Evolutionary conservation across 192 early-diverging fungal genomes (phyloP), one percentile per base, ranked within the genome.

Genomic region (Piromyces sp.): DNA sequence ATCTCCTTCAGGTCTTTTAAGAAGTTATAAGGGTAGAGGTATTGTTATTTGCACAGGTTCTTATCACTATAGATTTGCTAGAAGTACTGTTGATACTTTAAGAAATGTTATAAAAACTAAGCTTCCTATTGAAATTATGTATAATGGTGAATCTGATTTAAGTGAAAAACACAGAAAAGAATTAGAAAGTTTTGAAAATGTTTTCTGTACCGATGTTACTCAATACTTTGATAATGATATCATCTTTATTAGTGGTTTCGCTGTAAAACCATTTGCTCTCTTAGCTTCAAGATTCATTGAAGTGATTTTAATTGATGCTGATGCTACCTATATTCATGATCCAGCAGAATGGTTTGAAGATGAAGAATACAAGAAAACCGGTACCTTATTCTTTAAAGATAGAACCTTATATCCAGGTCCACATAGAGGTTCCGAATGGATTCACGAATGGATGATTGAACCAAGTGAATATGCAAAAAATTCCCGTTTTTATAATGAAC

Each of bases 251-350:
- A 81, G 80, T 30, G 92, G 92, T 29, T 93, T 92, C 92, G 85
- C 89, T 12, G 85, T 93, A 79, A 94, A 94, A 82, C 90, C 93
- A 0, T 93, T 87, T 87, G 89, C 93, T 1, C 81, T 93, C 42
- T 79, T 94, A 26, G 90, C 91, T 0, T 88, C 89, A 6, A 85
- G 81, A 30, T 94, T 93, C 87, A 79, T 83, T 33, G 87, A 93
- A 30, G 87, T 87, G 19, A 91, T 94, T 79, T 84, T 94, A 80
- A 86, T 94, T 80, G 93, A 94, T 84, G 88, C 93, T 15, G 93
- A 94, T 83, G 93, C 90, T 4, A 85, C 89, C 28, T 92, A 93
- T 79, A 81, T 94, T 38, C 88, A 89, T 80, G 84, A 87, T 82
- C 93, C 93, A 0, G 89, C 85, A 28, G 82, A 81, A 3, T 78